A percentile compares a stretch with the other conserved stretches of the same genome.
These are phyloP conservation scores for Sporothrix phasma DNA, from an alignment of 2,329 filamentous ascomycete species.

Conservation along the genomic window DNA sequence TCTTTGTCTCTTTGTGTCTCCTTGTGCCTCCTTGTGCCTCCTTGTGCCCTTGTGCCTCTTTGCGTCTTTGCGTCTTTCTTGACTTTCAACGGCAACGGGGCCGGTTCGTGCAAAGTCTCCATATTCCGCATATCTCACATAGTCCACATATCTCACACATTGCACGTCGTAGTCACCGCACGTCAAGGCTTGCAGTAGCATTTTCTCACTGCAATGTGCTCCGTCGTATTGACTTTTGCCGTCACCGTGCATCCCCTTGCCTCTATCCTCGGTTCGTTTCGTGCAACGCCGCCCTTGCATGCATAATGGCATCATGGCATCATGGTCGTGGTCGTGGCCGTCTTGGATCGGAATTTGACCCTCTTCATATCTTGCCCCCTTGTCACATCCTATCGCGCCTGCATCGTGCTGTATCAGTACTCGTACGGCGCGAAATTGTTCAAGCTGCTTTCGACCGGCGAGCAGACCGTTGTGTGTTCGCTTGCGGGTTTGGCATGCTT, in stretches of 20 bases:
- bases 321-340: too few relatives aligned
- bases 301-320: too few relatives aligned
- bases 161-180: background rate
- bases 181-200: too few relatives aligned
- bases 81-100: slow-evolving; percentile 1
- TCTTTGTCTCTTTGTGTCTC: too few relatives aligned
- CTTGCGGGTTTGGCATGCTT: background rate
- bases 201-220: background rate
- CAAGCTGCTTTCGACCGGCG: background rate
- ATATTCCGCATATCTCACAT: background rate
- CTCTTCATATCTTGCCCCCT: too few relatives aligned
- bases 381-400: background rate
- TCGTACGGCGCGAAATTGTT: too few relatives aligned
- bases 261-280: background rate
- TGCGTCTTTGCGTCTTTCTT: background rate
- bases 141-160: background rate
- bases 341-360: too few relatives aligned
- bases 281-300: background rate
- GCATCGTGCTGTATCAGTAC: too few relatives aligned
- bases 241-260: background rate
- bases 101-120: background rate
- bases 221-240: background rate
- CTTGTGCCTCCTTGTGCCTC: too few relatives aligned
- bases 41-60: background rate
- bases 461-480: background rate